A percentile compares a stretch with the other conserved stretches of the same genome.
phyloP scores from a whole-genome alignment of 257 asterid genomes.

The Galeopsis tetrahit region DNA sequence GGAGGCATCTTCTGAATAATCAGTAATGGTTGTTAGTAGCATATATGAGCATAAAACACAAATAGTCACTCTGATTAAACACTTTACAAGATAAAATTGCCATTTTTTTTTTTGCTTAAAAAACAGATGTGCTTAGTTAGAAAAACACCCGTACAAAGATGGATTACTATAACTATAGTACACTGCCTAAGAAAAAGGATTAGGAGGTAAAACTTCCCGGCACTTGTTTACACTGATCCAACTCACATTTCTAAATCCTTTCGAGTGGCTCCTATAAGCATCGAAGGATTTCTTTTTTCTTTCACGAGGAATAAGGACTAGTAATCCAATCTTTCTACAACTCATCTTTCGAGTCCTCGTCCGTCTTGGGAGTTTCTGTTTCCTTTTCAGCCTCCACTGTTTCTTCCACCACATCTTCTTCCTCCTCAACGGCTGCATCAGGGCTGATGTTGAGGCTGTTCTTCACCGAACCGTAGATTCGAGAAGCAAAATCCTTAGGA shows the following conservation, averaged over 20 bases:
- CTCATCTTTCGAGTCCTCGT: slow-evolving; percentile 64
- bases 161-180: background rate
- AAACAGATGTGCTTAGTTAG: background rate
- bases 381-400: slow-evolving; percentile 55
- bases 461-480: slow-evolving; percentile 73
- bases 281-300: slow-evolving; percentile 18
- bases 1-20: no score
- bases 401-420: slow-evolving; percentile 70
- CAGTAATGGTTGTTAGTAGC: no score
- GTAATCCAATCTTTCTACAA: slow-evolving; percentile 41
- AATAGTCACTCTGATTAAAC: no score
- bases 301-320: background rate
- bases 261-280: slow-evolving; percentile 8
- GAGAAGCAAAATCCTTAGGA: slow-evolving; percentile 81
- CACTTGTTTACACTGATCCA: slow-evolving; percentile 35
- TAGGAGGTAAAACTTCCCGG: slow-evolving; percentile 36
- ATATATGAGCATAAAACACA: no score
- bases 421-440: slow-evolving; percentile 77
- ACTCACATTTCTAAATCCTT: slow-evolving; percentile 30
- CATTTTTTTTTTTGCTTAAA: no score
- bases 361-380: slow-evolving; percentile 41
- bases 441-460: slow-evolving; percentile 72
- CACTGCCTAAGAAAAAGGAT: background rate
- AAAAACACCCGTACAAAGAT: background rate
- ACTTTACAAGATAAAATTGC: no score